Evolutionary conservation across 2,329 filamentous ascomycete genomes (phyloP), one percentile per base, ranked within the genome.

Genomic region (Xylaria sp.): DNA sequence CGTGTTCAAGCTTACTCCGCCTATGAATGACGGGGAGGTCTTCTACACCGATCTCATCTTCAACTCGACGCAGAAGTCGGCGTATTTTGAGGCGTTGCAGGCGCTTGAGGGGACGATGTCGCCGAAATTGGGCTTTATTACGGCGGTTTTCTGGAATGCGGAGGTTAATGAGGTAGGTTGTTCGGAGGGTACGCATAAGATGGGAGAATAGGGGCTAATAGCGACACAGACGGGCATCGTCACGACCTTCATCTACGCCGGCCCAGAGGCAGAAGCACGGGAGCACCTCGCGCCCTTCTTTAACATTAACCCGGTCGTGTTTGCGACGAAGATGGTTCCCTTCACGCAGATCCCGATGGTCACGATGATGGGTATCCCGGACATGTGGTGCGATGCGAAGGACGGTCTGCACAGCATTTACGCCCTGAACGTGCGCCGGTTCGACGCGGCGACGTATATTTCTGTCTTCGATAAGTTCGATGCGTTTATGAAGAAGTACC

Each of bases 381-480:
- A 47, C 2, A 23, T 16, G 4, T 13, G 13, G 8, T 19, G 13
- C 39, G 18, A 19, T 10, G 39, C 13, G 1, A 55, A 16, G 16
- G 39, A 19, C 7, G 53, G 53, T 2, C 47, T 61, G 13, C 55
- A 52, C 11, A 39, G 59, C 18, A 59, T 64, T 2, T 60, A 59
- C 39, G 50, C 60, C 0, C 48, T 47, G 13, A 67, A 66, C 11
- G 48, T 63, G 6, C 54, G 54, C 3, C 55, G 46, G 6, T 61
- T 63, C n/a, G 19, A 55, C 2, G 53, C 55, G 2, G 48, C 57
- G 11, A 61, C 61, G 3, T 56, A 55, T 19, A 54, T 57, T 2
- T 46, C 55, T 1, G 39, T 48, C 1, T 67, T 67, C n/a, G 55
- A 66, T 19, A 66, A 65, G 35, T 39, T 66, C 13, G 57, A 59